Percentiles rank a stretch among this genome's conserved stretches.
Conservation (phyloP, 2,329 filamentous ascomycete genomes). For the Colletotrichum sojae region DNA sequence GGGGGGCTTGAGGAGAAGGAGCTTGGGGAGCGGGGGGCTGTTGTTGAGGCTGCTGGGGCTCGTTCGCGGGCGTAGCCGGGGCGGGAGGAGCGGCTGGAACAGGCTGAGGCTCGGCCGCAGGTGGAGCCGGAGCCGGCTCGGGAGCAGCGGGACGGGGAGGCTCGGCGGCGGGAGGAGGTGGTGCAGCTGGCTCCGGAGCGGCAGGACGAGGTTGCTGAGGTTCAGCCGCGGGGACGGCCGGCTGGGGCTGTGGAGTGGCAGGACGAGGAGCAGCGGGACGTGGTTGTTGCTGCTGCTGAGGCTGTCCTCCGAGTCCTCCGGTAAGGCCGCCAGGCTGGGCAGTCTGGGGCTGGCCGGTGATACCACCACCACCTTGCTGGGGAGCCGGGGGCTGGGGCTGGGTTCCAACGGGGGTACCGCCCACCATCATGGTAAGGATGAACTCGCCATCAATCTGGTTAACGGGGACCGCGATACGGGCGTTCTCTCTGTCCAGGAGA, state of each 20-base stretch:
- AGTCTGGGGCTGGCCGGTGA: background rate
- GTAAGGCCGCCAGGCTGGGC: constrained; percentile 10
- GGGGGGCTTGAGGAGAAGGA: background rate
- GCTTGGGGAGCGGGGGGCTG: constrained; percentile 10
- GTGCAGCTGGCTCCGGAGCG: background rate
- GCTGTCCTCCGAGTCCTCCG: background rate
- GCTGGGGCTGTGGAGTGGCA: constrained; percentile 6
- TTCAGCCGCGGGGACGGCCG: background rate
- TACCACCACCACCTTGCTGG: constrained; percentile 20
- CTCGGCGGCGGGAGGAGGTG: background rate
- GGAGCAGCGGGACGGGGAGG: constrained; percentile 16
- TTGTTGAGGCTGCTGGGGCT: constrained; percentile 7
- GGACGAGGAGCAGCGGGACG: constrained; percentile 5
- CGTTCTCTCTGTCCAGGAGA: constrained; percentile 42
- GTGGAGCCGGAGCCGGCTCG: background rate
- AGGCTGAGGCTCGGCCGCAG: constrained; percentile 12
- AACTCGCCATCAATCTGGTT: constrained; percentile 44
- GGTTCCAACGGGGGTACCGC: constrained; percentile 32
- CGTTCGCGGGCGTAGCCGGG: background rate
- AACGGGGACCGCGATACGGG: constrained; percentile 43
- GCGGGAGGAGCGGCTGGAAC: background rate
- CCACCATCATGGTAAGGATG: constrained; percentile 43
- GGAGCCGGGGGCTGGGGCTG: constrained; percentile 32
- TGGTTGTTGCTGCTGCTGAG: background rate
- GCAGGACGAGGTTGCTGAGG: constrained; percentile 15